phyloP scores from a whole-genome alignment of 768 basidiomycete species.

The Calocybe indica region DNA sequence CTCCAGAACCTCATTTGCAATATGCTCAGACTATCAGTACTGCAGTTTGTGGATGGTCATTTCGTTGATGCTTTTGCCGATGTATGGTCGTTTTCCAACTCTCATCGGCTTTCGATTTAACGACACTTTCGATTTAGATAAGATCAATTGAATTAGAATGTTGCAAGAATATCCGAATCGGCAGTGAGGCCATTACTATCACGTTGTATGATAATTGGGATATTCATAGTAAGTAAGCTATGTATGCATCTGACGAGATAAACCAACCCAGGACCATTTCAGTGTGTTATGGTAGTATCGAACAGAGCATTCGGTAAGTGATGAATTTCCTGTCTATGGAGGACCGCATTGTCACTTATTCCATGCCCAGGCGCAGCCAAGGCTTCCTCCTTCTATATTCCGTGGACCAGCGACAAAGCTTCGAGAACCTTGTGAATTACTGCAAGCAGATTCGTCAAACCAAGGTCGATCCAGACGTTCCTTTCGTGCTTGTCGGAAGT shows the following conservation, averaged over 20 bases:
- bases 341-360: no score
- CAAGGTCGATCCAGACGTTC: conserved; percentile 10
- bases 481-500: conserved; percentile 20
- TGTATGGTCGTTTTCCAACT: no score
- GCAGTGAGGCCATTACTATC: no score
- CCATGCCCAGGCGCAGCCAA: conserved; percentile 10
- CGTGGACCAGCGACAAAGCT: conserved; percentile 14
- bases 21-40: neutral
- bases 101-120: no score
- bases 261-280: neutral
- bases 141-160: no score
- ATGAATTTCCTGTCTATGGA: no score
- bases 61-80: conserved; percentile 9
- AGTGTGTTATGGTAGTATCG: conserved; percentile 8
- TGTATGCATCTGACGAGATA: no score
- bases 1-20: conserved; percentile 1
- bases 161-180: no score
- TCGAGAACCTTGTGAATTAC: conserved; percentile 17
- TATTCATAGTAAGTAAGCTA: conserved; percentile 2
- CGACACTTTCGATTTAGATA: no score
- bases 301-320: conserved; percentile 14
- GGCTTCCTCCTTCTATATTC: conserved; percentile 19
- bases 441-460: conserved; percentile 17
- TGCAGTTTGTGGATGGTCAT: conserved; percentile 14
- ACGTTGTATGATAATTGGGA: conserved; percentile 13